Evolutionary conservation across 2,329 filamentous ascomycete species (phyloP), one percentile per base, ranked within the genome.

Genomic region (Stagonosporopsis rhizophila): DNA sequence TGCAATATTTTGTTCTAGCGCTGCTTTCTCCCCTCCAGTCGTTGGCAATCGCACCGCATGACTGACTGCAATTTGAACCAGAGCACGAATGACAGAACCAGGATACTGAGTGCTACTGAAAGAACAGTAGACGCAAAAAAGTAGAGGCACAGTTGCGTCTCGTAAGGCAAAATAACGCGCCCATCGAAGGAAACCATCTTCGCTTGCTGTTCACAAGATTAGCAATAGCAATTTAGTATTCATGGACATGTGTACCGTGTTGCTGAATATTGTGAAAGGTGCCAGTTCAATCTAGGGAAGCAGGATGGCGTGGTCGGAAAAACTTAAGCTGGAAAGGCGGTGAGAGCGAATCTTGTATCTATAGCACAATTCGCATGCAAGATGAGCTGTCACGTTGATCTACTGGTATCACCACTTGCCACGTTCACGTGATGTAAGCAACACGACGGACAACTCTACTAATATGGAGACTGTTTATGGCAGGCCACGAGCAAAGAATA

Each of bases 121-220:
- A 34, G 2, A 17, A 48, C 15, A 20, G 23, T 20, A 12, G 27
- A 5, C 4, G 12, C 32, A 9, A 49, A 20, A 6, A 17, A 12
- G 25, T 20, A 30, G 30, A 49, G n/a, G 12, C 38, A 37, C 7
- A 19, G 1, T 12, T 40, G n/a, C 1, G 25, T 32, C 17, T 6
- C 25, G 8, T 27, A 12, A 2, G 32, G 14, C 11, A 52, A 17
- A 11, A 39, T 12, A 15, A 52, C 9, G 8, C n/a, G 22, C 17
- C 17, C 15, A 17, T 52, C 49, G 17, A 52, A 52, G 15, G 34
- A 44, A 6, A 52, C 25, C 32, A 45, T 52, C 6, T 4, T 52
- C 1, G 34, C 15, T 20, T 35, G 4, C n/a, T 28, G 11, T 28
- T n/a, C 5, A 14, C n/a, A 8, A 12, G n/a, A 9, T 17, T 28